These are phyloP conservation scores for Theobroma grandiflorum DNA, from an alignment of 441 rosid genomes.

Conservation along the genomic window DNA sequence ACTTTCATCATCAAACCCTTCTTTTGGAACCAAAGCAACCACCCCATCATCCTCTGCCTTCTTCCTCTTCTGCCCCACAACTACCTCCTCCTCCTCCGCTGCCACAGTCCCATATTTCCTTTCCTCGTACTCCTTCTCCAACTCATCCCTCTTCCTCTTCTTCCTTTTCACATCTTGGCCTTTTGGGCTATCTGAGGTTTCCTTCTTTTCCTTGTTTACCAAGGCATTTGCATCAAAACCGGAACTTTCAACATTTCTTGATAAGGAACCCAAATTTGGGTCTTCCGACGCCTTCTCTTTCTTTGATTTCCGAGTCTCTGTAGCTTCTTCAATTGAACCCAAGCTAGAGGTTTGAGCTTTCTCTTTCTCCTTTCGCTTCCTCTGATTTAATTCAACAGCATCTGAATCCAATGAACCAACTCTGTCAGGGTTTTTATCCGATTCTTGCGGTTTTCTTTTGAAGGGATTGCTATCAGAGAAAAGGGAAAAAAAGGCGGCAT, in stretches of 20 bases:
- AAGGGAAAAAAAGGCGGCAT: conserved; percentile 49
- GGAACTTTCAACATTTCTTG: conserved; percentile 17
- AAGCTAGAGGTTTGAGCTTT: conserved; percentile 24
- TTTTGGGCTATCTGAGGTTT: not conserved
- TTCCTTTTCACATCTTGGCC: conserved; percentile 45
- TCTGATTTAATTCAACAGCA: conserved; percentile 33
- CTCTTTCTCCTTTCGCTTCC: conserved; percentile 39
- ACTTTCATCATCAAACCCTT: conserved; percentile 86
- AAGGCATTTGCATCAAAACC: conserved; percentile 23
- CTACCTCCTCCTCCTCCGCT: conserved; percentile 35
- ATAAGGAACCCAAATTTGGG: conserved; percentile 9
- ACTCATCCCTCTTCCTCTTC: conserved; percentile 93
- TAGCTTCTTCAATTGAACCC: conserved; percentile 19
- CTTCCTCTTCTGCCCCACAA: conserved; percentile 90
- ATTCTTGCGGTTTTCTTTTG: conserved; percentile 63
- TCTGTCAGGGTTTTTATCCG: conserved; percentile 22
- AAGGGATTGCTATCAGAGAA: conserved; percentile 90
- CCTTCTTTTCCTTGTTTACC: conserved; percentile 21
- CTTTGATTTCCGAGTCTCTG: conserved; percentile 39
- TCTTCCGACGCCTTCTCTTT: conserved; percentile 28
- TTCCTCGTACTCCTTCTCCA: conserved; percentile 79
- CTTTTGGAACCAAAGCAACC: conserved; percentile 57
- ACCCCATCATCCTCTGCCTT: conserved; percentile 55
- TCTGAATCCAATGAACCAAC: conserved; percentile 22
- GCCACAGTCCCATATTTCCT: conserved; percentile 59